Percentiles rank a stretch among this genome's conserved stretches.
Evolutionary conservation across 352 stramenopile genomes (phyloP).

Genomic region (Pythium plurisporium): DNA sequence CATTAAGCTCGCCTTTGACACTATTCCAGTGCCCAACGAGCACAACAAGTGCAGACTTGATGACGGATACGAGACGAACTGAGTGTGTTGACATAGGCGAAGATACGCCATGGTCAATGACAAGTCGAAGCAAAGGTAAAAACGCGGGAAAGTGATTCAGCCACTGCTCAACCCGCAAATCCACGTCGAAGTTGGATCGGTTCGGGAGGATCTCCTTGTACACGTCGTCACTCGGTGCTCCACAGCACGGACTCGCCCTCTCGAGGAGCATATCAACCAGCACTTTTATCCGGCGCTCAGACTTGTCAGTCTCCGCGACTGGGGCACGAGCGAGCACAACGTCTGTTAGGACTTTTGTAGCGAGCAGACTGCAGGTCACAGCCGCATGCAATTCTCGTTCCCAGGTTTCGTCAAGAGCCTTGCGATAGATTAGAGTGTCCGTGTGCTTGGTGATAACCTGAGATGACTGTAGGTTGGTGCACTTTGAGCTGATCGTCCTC

Average conservation of each 20-base stretch:
- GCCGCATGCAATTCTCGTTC: slow-evolving; percentile 64
- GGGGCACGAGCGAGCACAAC: slow-evolving; percentile 25
- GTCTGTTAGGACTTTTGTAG: slow-evolving; percentile 47
- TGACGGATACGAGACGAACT: slow-evolving; percentile 56
- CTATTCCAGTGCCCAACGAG: slow-evolving; percentile 81
- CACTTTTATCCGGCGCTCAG: slow-evolving; percentile 48
- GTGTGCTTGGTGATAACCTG: slow-evolving; percentile 64
- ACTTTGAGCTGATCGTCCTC: slow-evolving; percentile 79
- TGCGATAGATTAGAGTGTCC: slow-evolving; percentile 59
- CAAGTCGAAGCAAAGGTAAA: slow-evolving; percentile 44
- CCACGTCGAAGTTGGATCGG: slow-evolving; percentile 76
- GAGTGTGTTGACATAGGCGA: slow-evolving; percentile 38
- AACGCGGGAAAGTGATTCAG: slow-evolving; percentile 78
- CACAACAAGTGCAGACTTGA: slow-evolving; percentile 75
- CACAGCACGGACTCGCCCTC: slow-evolving; percentile 68
- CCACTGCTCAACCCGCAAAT: slow-evolving; percentile 80
- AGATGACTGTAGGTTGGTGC: slow-evolving; percentile 72
- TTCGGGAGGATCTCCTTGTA: slow-evolving; percentile 85
- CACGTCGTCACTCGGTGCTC: slow-evolving; percentile 64
- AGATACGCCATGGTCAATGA: slow-evolving; percentile 32
- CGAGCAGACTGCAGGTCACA: slow-evolving; percentile 49
- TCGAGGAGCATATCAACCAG: slow-evolving; percentile 73
- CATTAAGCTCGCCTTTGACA: slow-evolving; percentile 56
- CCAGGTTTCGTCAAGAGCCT: slow-evolving; percentile 66
- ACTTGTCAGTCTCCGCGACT: slow-evolving; percentile 25